A percentile compares a stretch with the other conserved stretches of the same genome.
Evolutionary conservation across 495 filamentous ascomycete genomes (phyloP).

Genomic region (Aspergillus campestris): DNA sequence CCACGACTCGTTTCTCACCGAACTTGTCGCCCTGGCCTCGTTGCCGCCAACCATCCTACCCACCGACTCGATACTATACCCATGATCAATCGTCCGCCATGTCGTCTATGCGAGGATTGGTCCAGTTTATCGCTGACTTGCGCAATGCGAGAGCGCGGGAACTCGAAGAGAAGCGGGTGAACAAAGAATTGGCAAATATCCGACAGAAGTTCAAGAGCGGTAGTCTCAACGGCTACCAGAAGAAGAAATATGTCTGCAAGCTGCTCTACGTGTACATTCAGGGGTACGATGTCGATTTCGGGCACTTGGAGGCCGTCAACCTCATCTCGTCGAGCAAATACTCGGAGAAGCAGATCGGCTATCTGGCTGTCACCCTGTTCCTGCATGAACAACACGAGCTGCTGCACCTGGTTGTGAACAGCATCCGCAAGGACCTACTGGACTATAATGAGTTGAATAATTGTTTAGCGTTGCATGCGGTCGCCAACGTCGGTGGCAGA

Average conservation of each 20-base stretch:
- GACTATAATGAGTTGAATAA: slow-evolving; percentile 97
- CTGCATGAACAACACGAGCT: slow-evolving; percentile 96
- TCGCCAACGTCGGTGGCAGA: slow-evolving; percentile 92
- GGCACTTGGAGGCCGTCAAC: slow-evolving; percentile 96
- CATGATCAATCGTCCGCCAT: slow-evolving; percentile 14
- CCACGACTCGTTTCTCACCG: too few relatives aligned
- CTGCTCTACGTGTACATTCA: slow-evolving; percentile 98
- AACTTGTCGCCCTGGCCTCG: too few relatives aligned
- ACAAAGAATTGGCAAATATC: slow-evolving; percentile 98
- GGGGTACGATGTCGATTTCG: slow-evolving; percentile 98
- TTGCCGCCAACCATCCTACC: background rate
- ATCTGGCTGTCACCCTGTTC: slow-evolving; percentile 94
- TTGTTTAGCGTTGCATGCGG: slow-evolving; percentile 95
- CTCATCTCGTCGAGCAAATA: slow-evolving; percentile 95
- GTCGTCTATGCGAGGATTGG: slow-evolving; percentile 80
- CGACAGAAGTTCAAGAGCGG: slow-evolving; percentile 71
- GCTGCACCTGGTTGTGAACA: slow-evolving; percentile 93
- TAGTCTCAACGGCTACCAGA: slow-evolving; percentile 87
- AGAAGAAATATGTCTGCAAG: slow-evolving; percentile 99
- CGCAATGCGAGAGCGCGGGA: slow-evolving; percentile 92
- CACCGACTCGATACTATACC: background rate
- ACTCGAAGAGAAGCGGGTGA: slow-evolving; percentile 97
- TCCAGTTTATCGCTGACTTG: slow-evolving; percentile 97
- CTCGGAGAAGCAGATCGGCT: slow-evolving; percentile 99
- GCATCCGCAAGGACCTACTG: slow-evolving; percentile 90